Conservation (phyloP, 352 stramenopile species). For the Phytopythium ostracodes region DNA sequence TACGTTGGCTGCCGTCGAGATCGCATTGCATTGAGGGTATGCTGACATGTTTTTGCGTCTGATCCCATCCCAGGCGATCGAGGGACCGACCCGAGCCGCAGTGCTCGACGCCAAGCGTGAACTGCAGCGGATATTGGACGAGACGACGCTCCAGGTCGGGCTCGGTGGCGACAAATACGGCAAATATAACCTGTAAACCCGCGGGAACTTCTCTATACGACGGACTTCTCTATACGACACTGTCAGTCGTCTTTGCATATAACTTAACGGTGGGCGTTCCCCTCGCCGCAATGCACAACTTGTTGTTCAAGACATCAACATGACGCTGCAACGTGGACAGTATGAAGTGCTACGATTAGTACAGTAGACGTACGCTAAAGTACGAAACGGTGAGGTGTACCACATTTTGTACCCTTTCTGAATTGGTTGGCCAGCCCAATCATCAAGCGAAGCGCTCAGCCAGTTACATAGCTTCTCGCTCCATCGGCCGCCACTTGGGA, state of each 20-base stretch:
- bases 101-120: slow-evolving; percentile 78
- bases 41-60: background rate
- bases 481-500: background rate
- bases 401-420: background rate
- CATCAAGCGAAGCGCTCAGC: background rate
- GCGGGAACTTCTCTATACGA: background rate
- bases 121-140: slow-evolving; percentile 85
- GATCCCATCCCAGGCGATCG: slow-evolving; percentile 48
- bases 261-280: too few relatives aligned
- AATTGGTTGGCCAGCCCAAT: slow-evolving; percentile 5
- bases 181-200: slow-evolving; percentile 85
- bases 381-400: background rate
- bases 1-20: slow-evolving; percentile 28
- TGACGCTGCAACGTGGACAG: too few relatives aligned
- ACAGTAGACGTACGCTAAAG: background rate
- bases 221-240: background rate
- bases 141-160: slow-evolving; percentile 87
- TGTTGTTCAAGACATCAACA: too few relatives aligned
- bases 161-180: slow-evolving; percentile 83
- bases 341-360: too few relatives aligned
- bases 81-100: slow-evolving; percentile 61
- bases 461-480: too few relatives aligned
- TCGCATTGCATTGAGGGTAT: background rate
- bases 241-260: too few relatives aligned
- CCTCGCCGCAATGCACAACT: too few relatives aligned